phyloP scores from a whole-genome alignment of 495 filamentous ascomycete species.

The Daldinia concentrica region DNA sequence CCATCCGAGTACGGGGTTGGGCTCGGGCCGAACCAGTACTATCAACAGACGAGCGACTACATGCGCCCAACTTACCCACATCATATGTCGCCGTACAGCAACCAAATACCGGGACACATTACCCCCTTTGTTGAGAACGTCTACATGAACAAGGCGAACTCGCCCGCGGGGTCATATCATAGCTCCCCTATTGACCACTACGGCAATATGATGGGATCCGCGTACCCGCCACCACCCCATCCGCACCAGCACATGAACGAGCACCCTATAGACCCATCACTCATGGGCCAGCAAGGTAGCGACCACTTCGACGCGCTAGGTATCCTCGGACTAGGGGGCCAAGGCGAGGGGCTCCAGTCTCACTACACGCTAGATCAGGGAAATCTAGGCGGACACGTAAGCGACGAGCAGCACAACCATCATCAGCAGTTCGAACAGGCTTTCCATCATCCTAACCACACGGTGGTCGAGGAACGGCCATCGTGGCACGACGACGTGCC shows the following conservation, averaged over 20 bases:
- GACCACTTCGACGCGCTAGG: conserved; percentile 26
- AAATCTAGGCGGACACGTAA: conserved; percentile 10
- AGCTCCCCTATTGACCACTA: conserved; percentile 45
- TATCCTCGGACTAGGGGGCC: conserved; percentile 25
- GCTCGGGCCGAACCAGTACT: conserved; percentile 66
- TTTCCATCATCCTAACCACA: neutral
- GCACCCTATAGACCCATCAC: conserved; percentile 39
- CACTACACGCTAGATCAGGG: conserved; percentile 28
- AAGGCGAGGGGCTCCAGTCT: conserved; percentile 13
- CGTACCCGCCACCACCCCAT: conserved; percentile 37
- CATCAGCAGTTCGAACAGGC: neutral
- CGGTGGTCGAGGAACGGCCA: neutral
- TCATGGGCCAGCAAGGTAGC: conserved; percentile 21
- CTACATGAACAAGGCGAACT: conserved; percentile 51
- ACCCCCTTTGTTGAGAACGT: conserved; percentile 50
- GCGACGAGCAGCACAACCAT: conserved; percentile 15
- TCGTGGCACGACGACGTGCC: conserved; percentile 41
- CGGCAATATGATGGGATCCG: conserved; percentile 33
- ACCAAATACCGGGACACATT: conserved; percentile 12
- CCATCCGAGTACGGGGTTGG: conserved; percentile 63
- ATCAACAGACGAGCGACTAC: conserved; percentile 58
- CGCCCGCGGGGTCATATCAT: conserved; percentile 52
- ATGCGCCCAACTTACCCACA: conserved; percentile 35
- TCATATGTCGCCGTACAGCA: conserved; percentile 17
- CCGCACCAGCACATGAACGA: conserved; percentile 27